A percentile compares a stretch with the other conserved stretches of the same genome.
Evolutionary conservation across 2,329 filamentous ascomycete species (phyloP).

Genomic region (Penicillium sclerotigenum): DNA sequence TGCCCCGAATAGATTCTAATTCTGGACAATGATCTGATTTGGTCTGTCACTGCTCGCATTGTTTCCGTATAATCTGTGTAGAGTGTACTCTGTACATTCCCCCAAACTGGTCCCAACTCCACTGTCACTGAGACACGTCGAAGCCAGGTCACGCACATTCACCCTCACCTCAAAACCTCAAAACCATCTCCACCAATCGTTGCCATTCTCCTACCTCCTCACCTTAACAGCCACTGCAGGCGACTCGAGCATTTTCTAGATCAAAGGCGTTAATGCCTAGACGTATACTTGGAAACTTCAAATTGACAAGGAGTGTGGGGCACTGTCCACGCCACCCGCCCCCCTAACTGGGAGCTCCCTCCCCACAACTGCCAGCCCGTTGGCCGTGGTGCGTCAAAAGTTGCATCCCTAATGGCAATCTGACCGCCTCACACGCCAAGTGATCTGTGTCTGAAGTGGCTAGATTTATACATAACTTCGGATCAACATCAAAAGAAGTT

Average conservation of each 20-base stretch:
- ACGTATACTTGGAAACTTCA: too few relatives aligned
- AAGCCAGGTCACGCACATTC: conserved; percentile 34
- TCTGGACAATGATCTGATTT: conserved; percentile 40
- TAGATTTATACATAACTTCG: conserved; percentile 38
- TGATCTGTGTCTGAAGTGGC: conserved; percentile 22
- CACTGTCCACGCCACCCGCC: conserved; percentile 38
- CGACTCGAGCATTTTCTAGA: conserved; percentile 28
- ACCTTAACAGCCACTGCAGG: conserved; percentile 29
- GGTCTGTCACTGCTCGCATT: conserved; percentile 38
- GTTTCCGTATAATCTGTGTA: conserved; percentile 40
- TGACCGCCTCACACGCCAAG: conserved; percentile 22
- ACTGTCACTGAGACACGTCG: conserved; percentile 27
- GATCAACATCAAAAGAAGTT: conserved; percentile 17
- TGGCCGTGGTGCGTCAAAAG: conserved; percentile 23
- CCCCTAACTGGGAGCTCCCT: conserved; percentile 18
- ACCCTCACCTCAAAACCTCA: conserved; percentile 39
- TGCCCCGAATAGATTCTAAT: conserved; percentile 35
- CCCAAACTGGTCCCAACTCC: conserved; percentile 20
- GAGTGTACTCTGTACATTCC: conserved; percentile 31
- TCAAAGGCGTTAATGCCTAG: conserved; percentile 27
- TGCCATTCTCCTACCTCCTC: conserved; percentile 42
- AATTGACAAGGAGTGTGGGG: too few relatives aligned
- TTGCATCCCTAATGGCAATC: conserved; percentile 32
- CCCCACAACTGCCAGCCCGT: conserved; percentile 21
- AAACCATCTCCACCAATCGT: conserved; percentile 38